Conservation (phyloP, 2,329 filamentous ascomycete species). For the Colletotrichum australisinense region DNA sequence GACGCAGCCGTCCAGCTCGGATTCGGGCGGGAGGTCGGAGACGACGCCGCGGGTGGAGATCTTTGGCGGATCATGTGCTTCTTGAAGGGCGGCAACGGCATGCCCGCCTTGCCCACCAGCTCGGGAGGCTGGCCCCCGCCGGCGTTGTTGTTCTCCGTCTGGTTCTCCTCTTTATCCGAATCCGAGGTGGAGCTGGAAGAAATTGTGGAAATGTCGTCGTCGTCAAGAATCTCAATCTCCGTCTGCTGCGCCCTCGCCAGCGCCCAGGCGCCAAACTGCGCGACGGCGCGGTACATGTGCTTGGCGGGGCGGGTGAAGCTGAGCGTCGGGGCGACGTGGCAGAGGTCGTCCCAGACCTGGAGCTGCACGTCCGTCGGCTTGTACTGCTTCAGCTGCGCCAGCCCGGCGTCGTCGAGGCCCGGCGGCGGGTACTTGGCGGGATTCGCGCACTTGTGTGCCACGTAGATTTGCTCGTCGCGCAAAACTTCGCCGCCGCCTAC, state of each 20-base stretch:
- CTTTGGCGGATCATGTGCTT: slow-evolving; percentile 92
- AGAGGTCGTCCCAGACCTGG: slow-evolving; percentile 96
- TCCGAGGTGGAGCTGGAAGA: slow-evolving; percentile 71
- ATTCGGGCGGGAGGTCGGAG: slow-evolving; percentile 72
- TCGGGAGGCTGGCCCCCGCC: slow-evolving; percentile 22
- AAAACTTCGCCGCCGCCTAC: slow-evolving; percentile 90
- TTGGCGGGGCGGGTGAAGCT: slow-evolving; percentile 97
- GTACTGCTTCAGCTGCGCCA: slow-evolving; percentile 71
- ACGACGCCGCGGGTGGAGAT: slow-evolving; percentile 83
- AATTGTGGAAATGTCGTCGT: slow-evolving; percentile 81
- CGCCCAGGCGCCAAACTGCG: slow-evolving; percentile 94
- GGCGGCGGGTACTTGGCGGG: slow-evolving; percentile 80
- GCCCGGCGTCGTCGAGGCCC: slow-evolving; percentile 72
- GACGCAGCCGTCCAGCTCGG: slow-evolving; percentile 73
- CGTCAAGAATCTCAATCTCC: slow-evolving; percentile 83
- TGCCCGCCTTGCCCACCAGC: slow-evolving; percentile 86
- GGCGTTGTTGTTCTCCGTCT: slow-evolving; percentile 33
- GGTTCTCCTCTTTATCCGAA: slow-evolving; percentile 44
- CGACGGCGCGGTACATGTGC: slow-evolving; percentile 92
- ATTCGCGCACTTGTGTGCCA: slow-evolving; percentile 94
- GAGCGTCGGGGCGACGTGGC: slow-evolving; percentile 91
- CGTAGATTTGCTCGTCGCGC: slow-evolving; percentile 92
- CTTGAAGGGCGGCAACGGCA: slow-evolving; percentile 82
- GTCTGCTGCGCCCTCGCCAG: slow-evolving; percentile 84
- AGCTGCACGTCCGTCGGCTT: slow-evolving; percentile 91